A percentile compares a stretch with the other conserved stretches of the same genome.
These are phyloP conservation scores for Porphyra umbilicalis DNA, from an alignment of 31 red algal species.

Conservation along the genomic window DNA sequence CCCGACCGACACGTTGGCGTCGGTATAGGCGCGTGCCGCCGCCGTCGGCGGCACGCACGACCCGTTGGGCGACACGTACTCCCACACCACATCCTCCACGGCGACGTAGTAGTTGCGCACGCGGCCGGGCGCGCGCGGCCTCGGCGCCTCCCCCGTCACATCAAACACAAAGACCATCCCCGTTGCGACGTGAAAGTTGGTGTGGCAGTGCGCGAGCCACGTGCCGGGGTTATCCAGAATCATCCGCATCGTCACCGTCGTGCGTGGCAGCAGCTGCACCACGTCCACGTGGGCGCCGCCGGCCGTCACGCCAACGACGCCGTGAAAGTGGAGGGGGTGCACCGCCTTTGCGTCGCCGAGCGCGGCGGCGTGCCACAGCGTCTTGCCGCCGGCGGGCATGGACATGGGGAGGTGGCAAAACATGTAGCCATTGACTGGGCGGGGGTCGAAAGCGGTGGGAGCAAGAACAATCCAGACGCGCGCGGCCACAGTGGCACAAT, in stretches of 20 bases:
- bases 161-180: conserved; percentile 21
- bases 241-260: conserved; percentile 5
- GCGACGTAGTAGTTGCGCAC: conserved; percentile 22
- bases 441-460: no score
- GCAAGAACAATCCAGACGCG: no score
- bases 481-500: no score
- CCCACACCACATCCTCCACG: conserved; percentile 31
- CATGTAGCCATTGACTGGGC: conserved; percentile 25
- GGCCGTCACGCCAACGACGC: conserved; percentile 16
- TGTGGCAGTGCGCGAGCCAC: conserved; percentile 34
- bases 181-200: conserved; percentile 24
- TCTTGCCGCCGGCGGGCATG: conserved; percentile 2
- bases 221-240: conserved; percentile 19
- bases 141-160: not conserved
- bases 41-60: conserved; percentile 10
- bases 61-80: conserved; percentile 9
- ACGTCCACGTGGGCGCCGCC: conserved; percentile 20
- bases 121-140: conserved; percentile 4
- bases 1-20: conserved; percentile 3
- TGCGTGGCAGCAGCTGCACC: conserved; percentile 17
- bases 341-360: conserved; percentile 23
- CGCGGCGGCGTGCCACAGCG: conserved; percentile 1
- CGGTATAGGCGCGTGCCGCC: conserved; percentile 16
- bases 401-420: conserved; percentile 22
- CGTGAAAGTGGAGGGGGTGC: conserved; percentile 32